Base-by-base conservation (phyloP, 78 protist genomes). In the Polysphondylium violaceum region DNA sequence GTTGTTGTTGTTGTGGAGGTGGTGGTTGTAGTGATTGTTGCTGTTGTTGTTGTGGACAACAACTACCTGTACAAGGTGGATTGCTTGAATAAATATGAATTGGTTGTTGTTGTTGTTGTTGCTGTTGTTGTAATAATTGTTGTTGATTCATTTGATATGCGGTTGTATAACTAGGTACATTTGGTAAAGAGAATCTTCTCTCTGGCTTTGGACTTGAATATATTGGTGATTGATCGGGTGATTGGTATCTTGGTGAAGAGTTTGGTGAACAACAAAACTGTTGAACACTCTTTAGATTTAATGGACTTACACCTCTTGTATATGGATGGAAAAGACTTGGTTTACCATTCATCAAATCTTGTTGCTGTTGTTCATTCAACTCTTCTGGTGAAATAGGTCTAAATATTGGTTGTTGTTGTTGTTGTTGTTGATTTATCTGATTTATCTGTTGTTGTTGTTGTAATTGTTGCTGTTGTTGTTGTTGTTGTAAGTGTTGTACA, bases 291-390 rank as follows among this genome's bases (percentile, higher is more conserved):
- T 72, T 72, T 72, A 72, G 23, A 69, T 69, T 72, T 36, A 51
- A 19, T 51, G 38, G 65, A 0, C 16, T 33, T n/a, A 21, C 43
- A 14, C 56, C 25, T 72, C 63, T 72, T 23, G 6, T 50, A 51
- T 72, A 72, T 72, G 78, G 78, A 21, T 72, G 78, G n/a, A 50
- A 72, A 33, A 38, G 59, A 76, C 12, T 38, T 17, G 40, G 44
- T 51, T 44, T 12, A 0, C 58, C 21, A 44, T 53, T 33, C 17
- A 36, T 31, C 9, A 38, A 43, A 16, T 38, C 35, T 50, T 50
- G 67, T 65, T 78, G 88, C 16, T 78, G 88, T 35, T 81, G 72
- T 17, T 74, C 74, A 38, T 64, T 41, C 21, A 38, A 38, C n/a
- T 65, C 36, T 65, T 19, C 56, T 50, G 56, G 56, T 50, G 56